Base-by-base conservation (phyloP, 768 basidiomycete genomes). In the Lactifluus subvellereus region DNA sequence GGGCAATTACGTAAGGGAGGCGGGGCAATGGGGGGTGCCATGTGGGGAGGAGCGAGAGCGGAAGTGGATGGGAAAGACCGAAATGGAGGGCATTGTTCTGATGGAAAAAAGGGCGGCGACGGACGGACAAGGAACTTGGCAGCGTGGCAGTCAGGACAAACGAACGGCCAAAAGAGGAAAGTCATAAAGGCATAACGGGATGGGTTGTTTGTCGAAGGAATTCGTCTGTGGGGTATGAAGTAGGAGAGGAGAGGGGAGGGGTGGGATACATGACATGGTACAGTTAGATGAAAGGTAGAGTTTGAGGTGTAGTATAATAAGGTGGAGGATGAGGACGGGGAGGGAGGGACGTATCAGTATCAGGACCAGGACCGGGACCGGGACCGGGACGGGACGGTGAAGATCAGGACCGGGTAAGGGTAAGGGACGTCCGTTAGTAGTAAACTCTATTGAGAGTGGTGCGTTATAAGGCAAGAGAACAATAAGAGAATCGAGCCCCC, bases 401-500 rank as follows among this genome's bases (percentile, higher is more conserved):
- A 13, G 13, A 43, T 11, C 6, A 18, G 14, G 13, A 43, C 13
- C 6, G 18, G 13, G 18, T 11, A 27, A 27, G 18, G 13, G 18
- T 11, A 27, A 27, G 47, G 33, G 32, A 33, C 50, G 50, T 32
- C 50, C 13, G 18, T 30, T 20, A 32, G 45, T 38, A 27, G 57
- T 50, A 51, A 58, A 20, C 27, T 49, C 38, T 32, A 59, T 51
- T 52, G 53, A 35, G 4, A 22, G 35, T 11, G 27, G 57, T 27
- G 11, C 22, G 47, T 54, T 67, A 67, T 67, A 67, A 67, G 64
- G 55, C 35, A 58, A 32, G 52, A 66, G 58, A 61, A 67, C 67
- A 67, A 67, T 67, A 67, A 54, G 55, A 27, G 11, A 30, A 2
- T 42, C 42, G 11, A 35, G 22, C 37, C 54, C 47, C 37, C 16